Evolutionary conservation across 2,329 filamentous ascomycete species (phyloP).

Genomic region (Didymella pinodella): DNA sequence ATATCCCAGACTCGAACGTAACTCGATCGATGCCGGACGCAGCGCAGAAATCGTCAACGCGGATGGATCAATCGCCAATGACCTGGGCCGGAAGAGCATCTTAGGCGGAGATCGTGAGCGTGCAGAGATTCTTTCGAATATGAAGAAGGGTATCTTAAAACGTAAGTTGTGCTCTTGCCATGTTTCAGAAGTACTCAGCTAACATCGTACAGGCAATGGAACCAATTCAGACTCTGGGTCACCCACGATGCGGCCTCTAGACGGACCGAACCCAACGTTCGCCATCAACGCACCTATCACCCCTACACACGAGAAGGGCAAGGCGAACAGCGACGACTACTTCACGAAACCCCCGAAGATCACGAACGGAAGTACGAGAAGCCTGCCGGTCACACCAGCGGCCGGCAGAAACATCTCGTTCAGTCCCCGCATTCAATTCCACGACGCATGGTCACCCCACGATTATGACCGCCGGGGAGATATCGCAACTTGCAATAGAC

Average conservation of each 20-base stretch:
- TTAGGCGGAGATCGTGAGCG: slow-evolving; percentile 89
- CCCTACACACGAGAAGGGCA: slow-evolving; percentile 72
- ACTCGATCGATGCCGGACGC: slow-evolving; percentile 73
- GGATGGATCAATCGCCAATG: slow-evolving; percentile 50
- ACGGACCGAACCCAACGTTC: slow-evolving; percentile 72
- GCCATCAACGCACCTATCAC: slow-evolving; percentile 88
- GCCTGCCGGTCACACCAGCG: slow-evolving; percentile 79
- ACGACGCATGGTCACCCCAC: slow-evolving; percentile 94
- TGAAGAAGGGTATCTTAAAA: slow-evolving; percentile 96
- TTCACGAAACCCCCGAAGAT: slow-evolving; percentile 81
- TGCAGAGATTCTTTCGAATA: slow-evolving; percentile 87
- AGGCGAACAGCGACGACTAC: slow-evolving; percentile 75
- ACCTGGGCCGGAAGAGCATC: slow-evolving; percentile 79
- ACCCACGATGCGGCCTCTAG: slow-evolving; percentile 70
- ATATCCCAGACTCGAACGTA: slow-evolving; percentile 84
- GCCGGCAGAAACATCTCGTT: slow-evolving; percentile 73
- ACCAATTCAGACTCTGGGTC: slow-evolving; percentile 72
- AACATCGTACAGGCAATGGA: slow-evolving; percentile 49
- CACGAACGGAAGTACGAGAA: slow-evolving; percentile 74
- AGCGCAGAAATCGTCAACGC: slow-evolving; percentile 58
- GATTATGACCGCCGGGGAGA: slow-evolving; percentile 97
- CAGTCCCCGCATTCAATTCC: slow-evolving; percentile 90
- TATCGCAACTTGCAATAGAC: slow-evolving; percentile 94
- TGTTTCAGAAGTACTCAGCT: slow-evolving; percentile 5
- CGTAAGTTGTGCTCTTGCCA: slow-evolving; percentile 62